phyloP scores from a whole-genome alignment of 306 rosid genomes.

The Cucumis cinereus region DNA sequence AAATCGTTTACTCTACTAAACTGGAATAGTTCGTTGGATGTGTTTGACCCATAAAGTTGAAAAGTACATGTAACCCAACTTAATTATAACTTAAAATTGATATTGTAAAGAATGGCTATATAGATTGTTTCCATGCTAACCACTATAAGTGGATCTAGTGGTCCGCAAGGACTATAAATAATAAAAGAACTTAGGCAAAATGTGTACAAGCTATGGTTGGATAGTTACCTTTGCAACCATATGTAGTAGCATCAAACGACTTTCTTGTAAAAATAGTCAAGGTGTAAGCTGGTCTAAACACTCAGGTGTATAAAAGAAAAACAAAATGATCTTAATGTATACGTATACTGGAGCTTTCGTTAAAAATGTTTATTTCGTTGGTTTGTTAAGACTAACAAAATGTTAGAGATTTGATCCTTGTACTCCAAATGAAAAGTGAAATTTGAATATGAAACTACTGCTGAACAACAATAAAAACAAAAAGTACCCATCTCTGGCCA shows the following conservation, averaged over 20 bases:
- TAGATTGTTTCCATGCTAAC: background rate
- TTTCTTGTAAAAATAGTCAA: too few species aligned
- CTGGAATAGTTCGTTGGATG: background rate
- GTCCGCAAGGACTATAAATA: background rate
- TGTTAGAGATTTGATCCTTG: background rate
- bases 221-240: background rate
- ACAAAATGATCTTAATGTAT: too few species aligned
- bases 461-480: too few species aligned
- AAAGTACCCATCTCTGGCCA: background rate
- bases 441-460: too few species aligned
- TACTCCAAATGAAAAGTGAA: background rate
- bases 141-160: background rate
- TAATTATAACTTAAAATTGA: background rate
- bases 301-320: too few species aligned
- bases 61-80: background rate
- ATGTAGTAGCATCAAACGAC: too few species aligned
- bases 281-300: background rate
- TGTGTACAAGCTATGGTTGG: background rate
- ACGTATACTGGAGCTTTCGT: too few species aligned
- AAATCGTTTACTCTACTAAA: background rate
- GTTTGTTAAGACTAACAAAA: background rate
- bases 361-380: background rate
- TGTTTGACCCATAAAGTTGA: background rate
- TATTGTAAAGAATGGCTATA: background rate
- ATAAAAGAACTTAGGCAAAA: too few species aligned